Base-by-base conservation (phyloP, 164 flowering plant genomes). In the Piper longum region DNA sequence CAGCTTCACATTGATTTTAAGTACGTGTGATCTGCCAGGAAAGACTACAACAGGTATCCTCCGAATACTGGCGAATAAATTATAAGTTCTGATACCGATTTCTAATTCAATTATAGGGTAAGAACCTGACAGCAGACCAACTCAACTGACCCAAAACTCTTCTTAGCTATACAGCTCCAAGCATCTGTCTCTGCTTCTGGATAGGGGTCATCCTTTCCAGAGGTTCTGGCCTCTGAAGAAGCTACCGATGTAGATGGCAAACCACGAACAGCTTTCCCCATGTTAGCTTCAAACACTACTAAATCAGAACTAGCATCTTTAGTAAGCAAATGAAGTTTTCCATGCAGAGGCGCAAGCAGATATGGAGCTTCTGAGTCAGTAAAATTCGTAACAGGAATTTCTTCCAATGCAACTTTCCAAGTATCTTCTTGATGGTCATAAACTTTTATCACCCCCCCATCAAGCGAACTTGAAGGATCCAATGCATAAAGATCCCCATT, bases 271-370 rank as follows among this genome's bases (percentile, higher is more conserved):
- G 48, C n/a, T 56, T 14, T 62, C 65, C 66, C 70, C 54, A 70
- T 52, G n/a, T 73, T 82, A 62, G 83, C 95, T 67, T 80, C 83
- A 68, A 83, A 62, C 44, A 83, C 78, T 9, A 70, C 69, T 54
- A 83, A 66, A 14, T 75, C 72, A 60, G 77, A 75, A 66, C 72
- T 77, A 13, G 71, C 78, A 76, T 82, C 87, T 81, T 81, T 88
- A 2, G 89, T 84, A 73, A 90, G 74, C 62, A 90, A 84, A 75
- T 90, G 95, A 65, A 90, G 85, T 81, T 84, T 87, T 40, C 88
- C 85, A 51, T 73, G 83, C 59, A 88, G 80, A 65, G 85, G 85
- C 43, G 97, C 82, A 56, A 91, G 93, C 56, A 91, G 60, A 71
- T 86, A 85, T 5, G 97, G 96, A 62, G 95, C 82, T 55, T 88